Evolutionary conservation across 106 monocot species (phyloP), one percentile per base, ranked within the genome.

Genomic region (Chionographis japonica): DNA sequence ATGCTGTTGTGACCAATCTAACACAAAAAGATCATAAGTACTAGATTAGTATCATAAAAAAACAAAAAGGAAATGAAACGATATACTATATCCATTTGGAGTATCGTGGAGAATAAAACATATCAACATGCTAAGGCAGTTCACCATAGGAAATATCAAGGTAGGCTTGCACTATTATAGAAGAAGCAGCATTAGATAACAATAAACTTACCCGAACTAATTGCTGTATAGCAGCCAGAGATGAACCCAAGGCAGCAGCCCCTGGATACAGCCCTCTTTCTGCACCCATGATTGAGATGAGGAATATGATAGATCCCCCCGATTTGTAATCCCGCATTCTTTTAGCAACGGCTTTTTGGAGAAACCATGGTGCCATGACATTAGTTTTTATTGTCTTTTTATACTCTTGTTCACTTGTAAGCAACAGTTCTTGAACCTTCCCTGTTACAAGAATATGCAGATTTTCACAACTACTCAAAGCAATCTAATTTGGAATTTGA

Each of bases 221-320:
- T 61, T 97, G 97, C 57, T 92, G 75, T 41, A 97, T 58, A 8
- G 78, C 81, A 68, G 75, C 89, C 84, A 92, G 72, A 54, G 92
- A 89, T 39, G 92, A 78, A 61, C 86, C 92, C 66, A 72, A 89
- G 2, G 84, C 92, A 16, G 92, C 86, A 64, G 92, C 81, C 6
- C 92, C 92, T 37, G 84, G 76, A 79, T 97, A 92, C 35, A 97
- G 41, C 4, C 97, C 92, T 85, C 97, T 89, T 79, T 97, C 97
- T 13, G 84, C 80, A 8, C 97, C 97, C 35, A 82, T 46, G 42
- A 97, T 82, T 50, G 92, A 82, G 8, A 84, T 84, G 58, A 97
- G 14, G 64, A 97, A 89, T 27, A 97, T 52, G 42, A 97, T 74
- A 27, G 97, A 92, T 37, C 89, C 89, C 38, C 91, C 91, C 39